Percentiles rank a stretch among this genome's conserved stretches.
Conservation (phyloP, 148 eudicot species). For the Agrostemma githago region DNA sequence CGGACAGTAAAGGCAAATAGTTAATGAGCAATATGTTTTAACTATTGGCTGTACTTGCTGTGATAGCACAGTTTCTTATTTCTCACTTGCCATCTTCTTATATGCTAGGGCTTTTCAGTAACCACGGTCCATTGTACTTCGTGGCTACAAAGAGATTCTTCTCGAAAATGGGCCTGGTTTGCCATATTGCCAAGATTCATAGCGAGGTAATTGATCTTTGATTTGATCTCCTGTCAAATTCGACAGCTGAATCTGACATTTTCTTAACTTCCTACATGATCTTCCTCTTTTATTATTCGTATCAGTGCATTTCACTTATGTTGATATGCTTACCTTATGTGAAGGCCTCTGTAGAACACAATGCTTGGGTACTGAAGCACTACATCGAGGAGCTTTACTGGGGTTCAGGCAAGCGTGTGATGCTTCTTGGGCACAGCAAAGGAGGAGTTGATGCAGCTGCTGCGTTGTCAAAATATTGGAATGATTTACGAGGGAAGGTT, state of each 20-base stretch:
- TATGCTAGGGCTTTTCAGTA: constrained; percentile 83
- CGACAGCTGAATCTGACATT: not conserved
- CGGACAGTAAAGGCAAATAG: no score
- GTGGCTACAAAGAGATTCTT: constrained; percentile 73
- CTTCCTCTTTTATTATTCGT: not conserved
- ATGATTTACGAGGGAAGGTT: constrained; percentile 63
- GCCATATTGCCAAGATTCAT: constrained; percentile 92
- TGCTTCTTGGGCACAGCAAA: constrained; percentile 96
- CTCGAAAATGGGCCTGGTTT: constrained; percentile 92
- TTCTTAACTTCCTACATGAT: not conserved
- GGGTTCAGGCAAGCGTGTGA: constrained; percentile 90
- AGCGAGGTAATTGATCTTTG: constrained; percentile 58
- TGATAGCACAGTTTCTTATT: not conserved
- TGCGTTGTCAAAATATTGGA: constrained; percentile 72
- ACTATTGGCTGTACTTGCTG: not conserved
- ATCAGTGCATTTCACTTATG: not conserved
- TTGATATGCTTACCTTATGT: not conserved
- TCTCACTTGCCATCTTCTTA: not conserved
- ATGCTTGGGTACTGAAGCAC: constrained; percentile 75
- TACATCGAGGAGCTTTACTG: constrained; percentile 87
- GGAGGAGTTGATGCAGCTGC: constrained; percentile 99
- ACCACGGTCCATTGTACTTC: constrained; percentile 86
- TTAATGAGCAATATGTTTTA: no score
- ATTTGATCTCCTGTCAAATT: constrained; percentile 3
- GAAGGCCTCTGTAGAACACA: constrained; percentile 91